Percentiles rank a stretch among this genome's conserved stretches.
Conservation (phyloP, 1,139 yeast species). For the Magnusiomyces ingens region DNA sequence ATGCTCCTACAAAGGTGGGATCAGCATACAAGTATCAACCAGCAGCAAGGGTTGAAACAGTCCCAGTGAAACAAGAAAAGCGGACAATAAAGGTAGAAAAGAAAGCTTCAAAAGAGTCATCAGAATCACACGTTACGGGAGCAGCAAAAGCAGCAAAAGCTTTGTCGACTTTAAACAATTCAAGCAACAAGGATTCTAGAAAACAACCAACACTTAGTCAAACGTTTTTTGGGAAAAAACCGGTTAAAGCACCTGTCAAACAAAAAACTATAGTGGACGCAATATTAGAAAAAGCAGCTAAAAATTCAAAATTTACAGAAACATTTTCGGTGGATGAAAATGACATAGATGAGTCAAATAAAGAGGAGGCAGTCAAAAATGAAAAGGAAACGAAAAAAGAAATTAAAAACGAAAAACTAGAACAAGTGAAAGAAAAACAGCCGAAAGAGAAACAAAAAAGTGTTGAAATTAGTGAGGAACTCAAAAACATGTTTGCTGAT, state of each 20-base stretch:
- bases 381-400: background rate
- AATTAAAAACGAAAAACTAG: background rate
- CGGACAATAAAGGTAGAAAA: background rate
- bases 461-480: constrained; percentile 5
- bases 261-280: background rate
- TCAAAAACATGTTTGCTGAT: constrained; percentile 14
- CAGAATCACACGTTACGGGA: background rate
- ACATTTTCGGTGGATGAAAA: background rate
- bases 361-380: background rate
- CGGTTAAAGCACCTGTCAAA: background rate
- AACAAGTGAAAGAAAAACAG: constrained; percentile 3
- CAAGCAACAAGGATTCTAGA: background rate
- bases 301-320: background rate
- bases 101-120: background rate
- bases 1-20: background rate
- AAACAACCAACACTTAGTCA: background rate
- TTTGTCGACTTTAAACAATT: background rate
- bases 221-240: constrained; percentile 1
- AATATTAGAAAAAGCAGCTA: background rate
- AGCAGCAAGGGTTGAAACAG: constrained; percentile 2
- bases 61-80: background rate
- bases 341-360: background rate
- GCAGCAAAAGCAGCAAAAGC: background rate
- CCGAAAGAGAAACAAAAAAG: constrained; percentile 3
- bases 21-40: constrained; percentile 4